A percentile compares a stretch with the other conserved stretches of the same genome.
Conservation (phyloP, 257 asterid genomes). For the Misopates orontium region DNA sequence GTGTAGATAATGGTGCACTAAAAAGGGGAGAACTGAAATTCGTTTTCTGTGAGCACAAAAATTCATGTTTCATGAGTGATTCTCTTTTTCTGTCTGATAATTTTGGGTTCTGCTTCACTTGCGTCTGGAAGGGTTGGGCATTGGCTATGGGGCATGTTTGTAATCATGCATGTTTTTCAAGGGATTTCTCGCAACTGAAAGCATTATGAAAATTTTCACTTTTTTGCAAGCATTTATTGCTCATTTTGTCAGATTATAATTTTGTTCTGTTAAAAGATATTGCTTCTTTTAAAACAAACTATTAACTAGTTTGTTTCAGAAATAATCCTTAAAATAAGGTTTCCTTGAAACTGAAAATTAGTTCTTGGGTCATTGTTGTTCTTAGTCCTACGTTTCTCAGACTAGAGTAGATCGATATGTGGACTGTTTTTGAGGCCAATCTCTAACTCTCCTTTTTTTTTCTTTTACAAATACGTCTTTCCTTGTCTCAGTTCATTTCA, state of each 20-base stretch:
- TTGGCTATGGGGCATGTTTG: not conserved
- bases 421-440: not conserved
- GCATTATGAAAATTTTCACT: not conserved
- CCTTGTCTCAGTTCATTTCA: slow-evolving; percentile 5
- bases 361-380: not conserved
- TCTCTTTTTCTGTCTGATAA: too few relatives aligned
- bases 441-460: not conserved
- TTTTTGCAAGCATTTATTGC: not conserved
- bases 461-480: not conserved
- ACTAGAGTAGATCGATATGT: not conserved
- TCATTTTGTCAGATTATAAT: not conserved
- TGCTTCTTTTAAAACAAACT: slow-evolving; percentile 1
- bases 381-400: not conserved
- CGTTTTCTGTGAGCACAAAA: not conserved
- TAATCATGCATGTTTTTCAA: not conserved
- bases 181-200: not conserved
- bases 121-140: not conserved
- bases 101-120: not conserved
- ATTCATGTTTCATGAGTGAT: not conserved
- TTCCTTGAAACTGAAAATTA: not conserved
- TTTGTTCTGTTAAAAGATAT: not conserved
- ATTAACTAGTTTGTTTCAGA: not conserved
- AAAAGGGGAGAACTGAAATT: not conserved
- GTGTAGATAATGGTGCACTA: slow-evolving; percentile 5
- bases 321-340: not conserved